Evolutionary conservation across 108 stramenopile genomes (phyloP), one percentile per base, ranked within the genome.

Genomic region (Pseudonitzschia delicatissima): DNA sequence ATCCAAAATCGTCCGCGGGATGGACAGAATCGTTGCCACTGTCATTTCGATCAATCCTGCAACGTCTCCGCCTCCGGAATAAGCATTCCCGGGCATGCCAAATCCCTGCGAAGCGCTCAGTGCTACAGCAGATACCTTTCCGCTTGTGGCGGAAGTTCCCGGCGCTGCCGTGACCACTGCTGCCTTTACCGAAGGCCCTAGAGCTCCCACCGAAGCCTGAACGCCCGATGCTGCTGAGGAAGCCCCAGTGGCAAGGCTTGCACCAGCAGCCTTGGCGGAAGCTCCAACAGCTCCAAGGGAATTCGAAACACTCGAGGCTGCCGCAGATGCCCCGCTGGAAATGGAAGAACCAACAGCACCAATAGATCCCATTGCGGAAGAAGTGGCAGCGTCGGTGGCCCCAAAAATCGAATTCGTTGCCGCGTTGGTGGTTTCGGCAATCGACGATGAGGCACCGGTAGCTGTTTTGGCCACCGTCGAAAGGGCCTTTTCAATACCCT

Each of bases 1-100:
- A 42, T 61, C 60, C 39, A 61, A 9, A 8, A 61, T 4, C 4
- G 60, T 17, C 12, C 60, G 60, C 12, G 60, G 60, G 17, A 42
- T 8, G 5, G 39, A 26, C 6, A 36, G 36, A 40, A 61, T 26
- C 3, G 60, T 61, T 7, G 60, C 60, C 18, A 61, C 23, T 5
- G 40, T 35, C 60, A 61, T 40, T 42, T 61, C 60, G 1, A 40
- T 35, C 7, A 61, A 23, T 3, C 60, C 60, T 9, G 35, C 12
- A 26, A 61, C 32, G 32, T 61, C 60, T 4, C 40, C 53, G 0
- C 53, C 53, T 12, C 53, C 53, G 5, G 9, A 7, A 27, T 55
- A 31, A 4, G 53, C 29, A 26, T 55, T 55, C 0, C 53, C 32
- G 2, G 53, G 32, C 29, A 31, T 40, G n/a, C 39, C 36, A 40